A percentile compares a stretch with the other conserved stretches of the same genome.
Conservation (phyloP, 2,329 filamentous ascomycete species). For the Epichloe glyceriae region DNA sequence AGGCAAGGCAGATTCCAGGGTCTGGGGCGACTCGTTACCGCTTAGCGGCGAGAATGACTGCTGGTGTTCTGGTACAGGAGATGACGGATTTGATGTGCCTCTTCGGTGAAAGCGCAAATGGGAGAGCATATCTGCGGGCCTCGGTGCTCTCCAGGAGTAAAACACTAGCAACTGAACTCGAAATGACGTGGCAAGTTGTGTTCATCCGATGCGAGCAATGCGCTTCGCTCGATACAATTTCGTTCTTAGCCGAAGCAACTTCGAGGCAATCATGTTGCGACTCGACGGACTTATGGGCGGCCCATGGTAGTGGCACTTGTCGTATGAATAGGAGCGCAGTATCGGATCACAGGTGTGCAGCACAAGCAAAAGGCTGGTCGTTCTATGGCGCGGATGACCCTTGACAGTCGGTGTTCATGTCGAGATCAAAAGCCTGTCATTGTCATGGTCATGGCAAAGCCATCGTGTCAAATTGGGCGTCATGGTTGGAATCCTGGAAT, state of each 20-base stretch:
- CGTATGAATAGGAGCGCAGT: not conserved
- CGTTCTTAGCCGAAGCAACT: not conserved
- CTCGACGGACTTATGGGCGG: not conserved
- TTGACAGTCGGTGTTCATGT: not conserved
- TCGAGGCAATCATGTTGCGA: constrained; percentile 1
- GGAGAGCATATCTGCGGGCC: constrained; percentile 29
- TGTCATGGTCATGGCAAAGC: not conserved
- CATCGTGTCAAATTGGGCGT: not conserved
- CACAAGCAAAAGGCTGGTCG: not conserved
- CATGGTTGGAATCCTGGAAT: not conserved
- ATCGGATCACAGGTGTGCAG: not conserved
- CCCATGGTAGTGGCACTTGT: not conserved
- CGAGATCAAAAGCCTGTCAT: not conserved
- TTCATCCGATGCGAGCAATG: not conserved
- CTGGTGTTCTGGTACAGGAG: constrained; percentile 35
- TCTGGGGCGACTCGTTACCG: constrained; percentile 27
- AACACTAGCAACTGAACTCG: not conserved
- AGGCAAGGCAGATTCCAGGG: constrained; percentile 25
- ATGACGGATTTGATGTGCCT: constrained; percentile 41
- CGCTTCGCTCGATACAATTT: not conserved
- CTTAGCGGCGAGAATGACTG: constrained; percentile 23
- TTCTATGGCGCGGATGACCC: not conserved
- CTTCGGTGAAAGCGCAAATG: constrained; percentile 47
- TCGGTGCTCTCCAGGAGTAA: not conserved
- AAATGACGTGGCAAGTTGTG: not conserved